Conservation (phyloP, 1,139 yeast genomes). For the Suhomyces maxii region DNA sequence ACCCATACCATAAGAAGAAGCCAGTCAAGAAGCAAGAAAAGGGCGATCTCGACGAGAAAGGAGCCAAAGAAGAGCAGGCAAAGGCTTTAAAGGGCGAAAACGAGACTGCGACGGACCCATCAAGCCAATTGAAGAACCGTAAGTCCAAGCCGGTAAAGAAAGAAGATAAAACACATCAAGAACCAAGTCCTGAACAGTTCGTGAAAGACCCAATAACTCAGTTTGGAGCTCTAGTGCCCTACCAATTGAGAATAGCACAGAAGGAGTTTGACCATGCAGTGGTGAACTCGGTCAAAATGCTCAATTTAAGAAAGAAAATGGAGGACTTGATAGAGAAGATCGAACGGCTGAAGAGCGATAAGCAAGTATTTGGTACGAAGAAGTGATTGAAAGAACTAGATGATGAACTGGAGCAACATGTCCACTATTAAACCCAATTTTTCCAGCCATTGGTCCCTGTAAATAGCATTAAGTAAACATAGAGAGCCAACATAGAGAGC, state of each 20-base stretch:
- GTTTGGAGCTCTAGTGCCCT: slow-evolving; percentile 53
- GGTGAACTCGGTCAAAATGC: slow-evolving; percentile 24
- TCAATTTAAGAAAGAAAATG: slow-evolving; percentile 28
- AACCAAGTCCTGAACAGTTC: not conserved
- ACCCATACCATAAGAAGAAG: slow-evolving; percentile 1
- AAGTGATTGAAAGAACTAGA: too few relatives aligned
- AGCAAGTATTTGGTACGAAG: too few relatives aligned
- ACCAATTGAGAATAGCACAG: slow-evolving; percentile 43
- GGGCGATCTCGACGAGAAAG: not conserved
- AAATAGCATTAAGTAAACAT: too few relatives aligned
- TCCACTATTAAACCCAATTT: too few relatives aligned
- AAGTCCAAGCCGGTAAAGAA: slow-evolving; percentile 1
- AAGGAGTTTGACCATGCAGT: slow-evolving; percentile 33
- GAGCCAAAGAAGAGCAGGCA: not conserved
- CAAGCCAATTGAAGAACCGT: not conserved
- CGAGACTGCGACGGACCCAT: not conserved
- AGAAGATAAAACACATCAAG: not conserved
- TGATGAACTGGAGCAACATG: too few relatives aligned
- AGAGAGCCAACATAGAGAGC: too few relatives aligned
- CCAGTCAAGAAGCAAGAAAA: not conserved
- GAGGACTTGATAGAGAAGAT: slow-evolving; percentile 8
- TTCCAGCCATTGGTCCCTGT: too few relatives aligned
- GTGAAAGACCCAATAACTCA: slow-evolving; percentile 44
- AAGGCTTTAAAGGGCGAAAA: not conserved
- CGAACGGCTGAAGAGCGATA: not conserved